A percentile compares a stretch with the other conserved stretches of the same genome.
Evolutionary conservation across 345 rosid species (phyloP).

Genomic region (Barbarea vulgaris): DNA sequence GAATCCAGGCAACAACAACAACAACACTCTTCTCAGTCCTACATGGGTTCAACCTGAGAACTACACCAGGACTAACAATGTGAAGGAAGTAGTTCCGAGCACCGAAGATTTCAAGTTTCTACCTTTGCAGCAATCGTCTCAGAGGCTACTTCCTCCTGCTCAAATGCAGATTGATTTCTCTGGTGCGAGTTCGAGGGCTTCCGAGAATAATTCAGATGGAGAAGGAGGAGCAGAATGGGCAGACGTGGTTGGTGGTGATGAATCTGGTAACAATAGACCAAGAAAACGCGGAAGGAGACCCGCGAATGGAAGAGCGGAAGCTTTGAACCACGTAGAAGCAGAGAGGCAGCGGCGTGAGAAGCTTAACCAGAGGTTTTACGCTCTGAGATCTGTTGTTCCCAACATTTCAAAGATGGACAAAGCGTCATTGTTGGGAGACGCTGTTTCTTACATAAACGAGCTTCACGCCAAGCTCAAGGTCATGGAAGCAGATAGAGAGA

Average conservation of each 20-base stretch:
- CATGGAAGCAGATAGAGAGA: constrained; percentile 59
- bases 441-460: constrained; percentile 71
- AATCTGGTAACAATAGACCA: constrained; percentile 56
- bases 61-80: constrained; percentile 55
- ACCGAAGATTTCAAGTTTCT: constrained; percentile 53
- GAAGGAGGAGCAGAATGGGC: constrained; percentile 75
- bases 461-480: constrained; percentile 54
- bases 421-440: constrained; percentile 76
- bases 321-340: constrained; percentile 69
- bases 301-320: constrained; percentile 41
- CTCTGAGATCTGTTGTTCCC: constrained; percentile 83
- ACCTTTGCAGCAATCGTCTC: constrained; percentile 48
- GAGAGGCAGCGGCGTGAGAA: constrained; percentile 85
- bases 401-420: constrained; percentile 92
- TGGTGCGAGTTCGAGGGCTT: constrained; percentile 69
- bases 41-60: constrained; percentile 62
- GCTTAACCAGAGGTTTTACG: constrained; percentile 74
- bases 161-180: constrained; percentile 96
- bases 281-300: constrained; percentile 68
- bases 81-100: constrained; percentile 40
- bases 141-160: constrained; percentile 46
- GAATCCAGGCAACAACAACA: constrained; percentile 42
- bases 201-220: constrained; percentile 85
- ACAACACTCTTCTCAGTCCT: constrained; percentile 54
- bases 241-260: constrained; percentile 54